Percentiles rank a stretch among this genome's conserved stretches.
Conservation (phyloP, 2,329 filamentous ascomycete species). For the Ophiocordyceps camponoti-rufipedis region DNA sequence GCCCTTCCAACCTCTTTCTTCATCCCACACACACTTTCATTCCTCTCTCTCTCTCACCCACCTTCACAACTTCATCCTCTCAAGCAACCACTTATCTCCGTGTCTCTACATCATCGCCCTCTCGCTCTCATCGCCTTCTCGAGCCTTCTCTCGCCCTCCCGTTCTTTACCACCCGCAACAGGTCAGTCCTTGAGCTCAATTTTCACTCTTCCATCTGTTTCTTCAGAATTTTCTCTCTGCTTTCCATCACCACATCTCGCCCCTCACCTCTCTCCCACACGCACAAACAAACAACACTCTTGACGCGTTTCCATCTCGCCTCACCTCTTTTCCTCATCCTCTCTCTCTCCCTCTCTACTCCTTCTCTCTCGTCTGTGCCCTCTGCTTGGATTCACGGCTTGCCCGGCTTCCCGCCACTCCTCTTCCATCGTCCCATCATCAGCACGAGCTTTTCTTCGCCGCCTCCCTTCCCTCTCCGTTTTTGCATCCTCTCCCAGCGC, state of each 20-base stretch:
- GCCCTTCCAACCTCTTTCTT: background rate
- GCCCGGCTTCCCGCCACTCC: background rate
- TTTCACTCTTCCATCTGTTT: too few species aligned
- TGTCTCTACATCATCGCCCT: background rate
- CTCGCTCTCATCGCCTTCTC: background rate
- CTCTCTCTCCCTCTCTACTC: background rate
- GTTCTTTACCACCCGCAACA: background rate
- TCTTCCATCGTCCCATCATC: background rate
- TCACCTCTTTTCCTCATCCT: background rate
- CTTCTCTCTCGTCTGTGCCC: background rate
- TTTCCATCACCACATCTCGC: too few species aligned
- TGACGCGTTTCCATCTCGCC: background rate
- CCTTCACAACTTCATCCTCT: background rate
- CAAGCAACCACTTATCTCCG: background rate
- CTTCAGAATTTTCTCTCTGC: too few species aligned
- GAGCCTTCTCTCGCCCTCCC: background rate
- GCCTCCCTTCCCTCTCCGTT: background rate
- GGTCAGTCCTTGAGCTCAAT: too few species aligned
- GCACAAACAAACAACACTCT: background rate
- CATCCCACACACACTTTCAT: slow-evolving; percentile 2
- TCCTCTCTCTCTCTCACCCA: background rate
- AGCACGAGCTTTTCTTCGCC: background rate
- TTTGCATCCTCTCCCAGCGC: background rate
- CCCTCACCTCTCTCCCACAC: background rate
- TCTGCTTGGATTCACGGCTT: background rate